Evolutionary conservation across 1,284 basidiomycete genomes (phyloP).

Genomic region (Melampsora abietis-canadensis): DNA sequence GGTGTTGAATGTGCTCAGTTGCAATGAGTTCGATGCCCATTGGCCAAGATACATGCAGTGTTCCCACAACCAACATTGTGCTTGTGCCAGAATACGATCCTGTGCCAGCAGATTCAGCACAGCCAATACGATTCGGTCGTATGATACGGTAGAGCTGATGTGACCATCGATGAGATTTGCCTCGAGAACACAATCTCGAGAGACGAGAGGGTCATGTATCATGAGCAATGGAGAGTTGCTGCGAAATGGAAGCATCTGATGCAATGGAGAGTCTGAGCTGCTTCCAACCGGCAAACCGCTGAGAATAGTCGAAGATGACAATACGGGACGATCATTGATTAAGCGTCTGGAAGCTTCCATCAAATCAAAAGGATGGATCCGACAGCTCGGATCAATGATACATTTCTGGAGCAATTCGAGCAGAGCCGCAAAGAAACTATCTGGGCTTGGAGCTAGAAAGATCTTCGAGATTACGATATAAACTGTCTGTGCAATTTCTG

Average conservation of each 20-base stretch:
- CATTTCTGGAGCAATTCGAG: conserved; percentile 26
- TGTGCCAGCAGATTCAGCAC: conserved; percentile 63
- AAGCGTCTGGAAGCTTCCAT: conserved; percentile 13
- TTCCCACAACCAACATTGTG: conserved; percentile 61
- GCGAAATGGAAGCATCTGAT: conserved; percentile 6
- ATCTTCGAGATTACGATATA: background rate
- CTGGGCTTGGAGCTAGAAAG: background rate
- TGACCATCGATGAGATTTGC: conserved; percentile 45
- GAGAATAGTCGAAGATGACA: conserved; percentile 12
- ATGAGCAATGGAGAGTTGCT: conserved; percentile 46
- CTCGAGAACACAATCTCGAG: conserved; percentile 46
- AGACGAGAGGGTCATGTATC: conserved; percentile 55
- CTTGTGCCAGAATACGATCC: conserved; percentile 64
- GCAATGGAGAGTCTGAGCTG: conserved; percentile 10
- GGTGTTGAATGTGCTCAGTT: conserved; percentile 58
- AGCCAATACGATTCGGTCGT: conserved; percentile 65
- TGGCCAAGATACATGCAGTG: conserved; percentile 52
- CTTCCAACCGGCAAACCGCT: conserved; percentile 17
- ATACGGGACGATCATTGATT: background rate
- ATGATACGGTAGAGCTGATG: conserved; percentile 58
- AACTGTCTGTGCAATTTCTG: conserved; percentile 8
- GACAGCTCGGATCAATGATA: conserved; percentile 20
- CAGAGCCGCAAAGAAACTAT: conserved; percentile 10
- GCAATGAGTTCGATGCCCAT: conserved; percentile 56
- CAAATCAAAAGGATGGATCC: conserved; percentile 35